phyloP scores from a whole-genome alignment of 257 asterid genomes.

The Jasminum sambac region DNA sequence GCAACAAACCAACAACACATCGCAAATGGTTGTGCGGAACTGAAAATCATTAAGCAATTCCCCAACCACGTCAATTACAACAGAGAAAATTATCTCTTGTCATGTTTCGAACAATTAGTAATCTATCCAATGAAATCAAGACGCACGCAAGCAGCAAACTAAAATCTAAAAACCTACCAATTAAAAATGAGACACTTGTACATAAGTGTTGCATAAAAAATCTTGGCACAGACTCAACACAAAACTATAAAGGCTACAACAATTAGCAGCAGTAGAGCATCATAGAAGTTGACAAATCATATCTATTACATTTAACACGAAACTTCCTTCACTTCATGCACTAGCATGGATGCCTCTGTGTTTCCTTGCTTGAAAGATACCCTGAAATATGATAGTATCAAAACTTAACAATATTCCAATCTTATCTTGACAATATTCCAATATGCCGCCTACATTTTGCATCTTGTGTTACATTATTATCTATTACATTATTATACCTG shows the following conservation, averaged over 20 bases:
- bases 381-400: not conserved
- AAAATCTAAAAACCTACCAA: not conserved
- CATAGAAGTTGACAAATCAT: constrained; percentile 26
- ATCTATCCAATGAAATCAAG: not conserved
- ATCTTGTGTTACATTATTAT: too few species aligned
- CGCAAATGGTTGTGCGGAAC: not conserved
- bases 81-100: not conserved
- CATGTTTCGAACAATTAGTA: too few species aligned
- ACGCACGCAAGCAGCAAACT: not conserved
- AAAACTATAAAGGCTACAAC: not conserved
- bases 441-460: too few species aligned
- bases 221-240: not conserved
- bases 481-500: constrained; percentile 27
- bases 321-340: constrained; percentile 18
- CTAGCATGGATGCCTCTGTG: constrained; percentile 7
- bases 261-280: constrained; percentile 6
- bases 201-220: not conserved
- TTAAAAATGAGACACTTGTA: not conserved
- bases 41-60: not conserved
- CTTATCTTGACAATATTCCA: not conserved
- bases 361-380: constrained; percentile 15
- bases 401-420: constrained; percentile 3
- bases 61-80: too few species aligned
- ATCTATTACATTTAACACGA: constrained; percentile 21
- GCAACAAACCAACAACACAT: not conserved